Evolutionary conservation across 768 basidiomycete genomes (phyloP).

Genomic region (Agaricus sinodeliciosus): DNA sequence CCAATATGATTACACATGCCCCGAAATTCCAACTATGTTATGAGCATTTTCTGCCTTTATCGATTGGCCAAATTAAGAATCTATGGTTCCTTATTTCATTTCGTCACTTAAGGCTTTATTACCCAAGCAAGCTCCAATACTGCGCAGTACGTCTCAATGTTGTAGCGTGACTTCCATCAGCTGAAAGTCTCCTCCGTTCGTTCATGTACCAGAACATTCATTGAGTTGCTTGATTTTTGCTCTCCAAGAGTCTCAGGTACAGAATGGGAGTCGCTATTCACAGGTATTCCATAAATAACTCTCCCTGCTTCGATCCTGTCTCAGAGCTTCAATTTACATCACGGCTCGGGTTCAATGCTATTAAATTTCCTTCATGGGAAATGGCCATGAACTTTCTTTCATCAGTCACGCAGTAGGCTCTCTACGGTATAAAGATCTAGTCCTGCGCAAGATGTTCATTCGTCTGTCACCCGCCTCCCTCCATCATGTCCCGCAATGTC

Average conservation of each 20-base stretch:
- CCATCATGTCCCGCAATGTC: conserved; percentile 10
- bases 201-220: not conserved
- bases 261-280: not conserved
- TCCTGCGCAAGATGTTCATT: not conserved
- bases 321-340: not conserved
- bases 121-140: not conserved
- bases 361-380: not conserved
- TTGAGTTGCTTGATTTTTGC: not conserved
- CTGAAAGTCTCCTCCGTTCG: not conserved
- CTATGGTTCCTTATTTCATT: not conserved
- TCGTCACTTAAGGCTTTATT: not conserved
- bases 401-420: conserved; percentile 1
- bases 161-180: not conserved
- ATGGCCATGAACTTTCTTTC: not conserved
- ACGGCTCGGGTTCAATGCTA: conserved; percentile 1
- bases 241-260: not conserved
- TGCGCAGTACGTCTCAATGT: not conserved
- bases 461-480: not conserved
- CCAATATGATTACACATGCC: conserved; percentile 25
- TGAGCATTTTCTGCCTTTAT: not conserved
- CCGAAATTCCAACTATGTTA: not conserved
- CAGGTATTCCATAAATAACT: not conserved
- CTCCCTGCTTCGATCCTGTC: not conserved
- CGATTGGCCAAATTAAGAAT: conserved; percentile 1
- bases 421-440: not conserved